Conservation (phyloP, 768 basidiomycete genomes). For the Tulasnella sp. region DNA sequence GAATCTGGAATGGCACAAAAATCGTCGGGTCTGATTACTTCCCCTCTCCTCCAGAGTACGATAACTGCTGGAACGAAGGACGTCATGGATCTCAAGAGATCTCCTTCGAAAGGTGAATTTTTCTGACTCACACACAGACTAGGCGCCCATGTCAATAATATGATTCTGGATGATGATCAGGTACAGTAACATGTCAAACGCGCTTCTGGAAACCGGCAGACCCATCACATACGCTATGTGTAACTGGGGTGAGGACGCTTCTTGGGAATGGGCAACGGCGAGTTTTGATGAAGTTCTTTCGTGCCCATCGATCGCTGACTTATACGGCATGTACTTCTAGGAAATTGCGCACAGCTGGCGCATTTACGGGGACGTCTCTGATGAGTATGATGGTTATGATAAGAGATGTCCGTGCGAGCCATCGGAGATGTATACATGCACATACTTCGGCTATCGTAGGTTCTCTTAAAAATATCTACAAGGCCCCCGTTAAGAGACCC, state of each 20-base stretch:
- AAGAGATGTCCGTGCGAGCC: constrained; percentile 30
- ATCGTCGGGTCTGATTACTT: not conserved
- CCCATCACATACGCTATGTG: constrained; percentile 43
- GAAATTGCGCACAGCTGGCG: constrained; percentile 38
- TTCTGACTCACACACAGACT: no score
- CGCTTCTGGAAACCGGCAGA: constrained; percentile 34
- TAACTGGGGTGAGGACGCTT: constrained; percentile 38
- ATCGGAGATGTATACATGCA: constrained; percentile 28
- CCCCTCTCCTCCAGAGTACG: constrained; percentile 29
- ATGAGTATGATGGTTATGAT: constrained; percentile 29
- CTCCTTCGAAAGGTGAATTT: constrained; percentile 33
- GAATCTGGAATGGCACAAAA: not conserved
- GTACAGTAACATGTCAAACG: constrained; percentile 34
- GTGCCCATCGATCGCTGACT: not conserved
- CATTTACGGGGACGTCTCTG: constrained; percentile 45
- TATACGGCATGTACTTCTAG: constrained; percentile 22
- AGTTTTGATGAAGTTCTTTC: not conserved
- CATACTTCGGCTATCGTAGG: constrained; percentile 30
- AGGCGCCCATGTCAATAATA: no score
- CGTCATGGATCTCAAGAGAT: constrained; percentile 36
- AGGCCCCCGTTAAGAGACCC: no score
- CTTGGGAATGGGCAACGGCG: constrained; percentile 34
- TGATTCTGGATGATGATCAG: not conserved
- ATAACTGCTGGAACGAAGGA: constrained; percentile 41
- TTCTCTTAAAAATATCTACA: not conserved